phyloP scores from a whole-genome alignment of 306 rosid species.

The Fagus crenata region DNA sequence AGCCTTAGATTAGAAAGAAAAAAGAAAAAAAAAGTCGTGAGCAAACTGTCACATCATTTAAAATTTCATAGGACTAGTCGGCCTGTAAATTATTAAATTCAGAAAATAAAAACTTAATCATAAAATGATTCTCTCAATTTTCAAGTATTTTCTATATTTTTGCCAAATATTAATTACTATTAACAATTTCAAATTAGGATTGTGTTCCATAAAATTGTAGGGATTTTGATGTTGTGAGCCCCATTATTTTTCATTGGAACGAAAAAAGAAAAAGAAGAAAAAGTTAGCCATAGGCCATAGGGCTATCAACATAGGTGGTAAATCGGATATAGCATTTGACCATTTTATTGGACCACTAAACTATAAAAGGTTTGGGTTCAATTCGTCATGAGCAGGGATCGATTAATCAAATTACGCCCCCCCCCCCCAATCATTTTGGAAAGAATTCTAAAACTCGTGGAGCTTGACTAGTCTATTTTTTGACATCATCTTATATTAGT shows the following conservation, averaged over 20 bases:
- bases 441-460: not conserved
- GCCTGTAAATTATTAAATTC: too few species aligned
- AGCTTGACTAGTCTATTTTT: not conserved
- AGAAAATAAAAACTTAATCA: too few species aligned
- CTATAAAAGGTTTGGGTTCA: not conserved
- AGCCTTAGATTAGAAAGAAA: too few species aligned
- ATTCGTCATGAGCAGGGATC: not conserved
- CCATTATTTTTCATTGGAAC: not conserved
- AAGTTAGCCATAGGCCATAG: too few species aligned
- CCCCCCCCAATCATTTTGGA: too few species aligned
- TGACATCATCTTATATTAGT: constrained; percentile 32
- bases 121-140: too few species aligned
- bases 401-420: not conserved
- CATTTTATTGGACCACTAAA: not conserved
- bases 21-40: too few species aligned
- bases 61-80: too few species aligned
- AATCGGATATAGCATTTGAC: not conserved
- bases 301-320: not conserved
- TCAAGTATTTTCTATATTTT: too few species aligned
- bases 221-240: not conserved
- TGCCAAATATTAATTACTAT: too few species aligned
- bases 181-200: not conserved
- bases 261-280: not conserved
- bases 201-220: not conserved
- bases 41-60: too few species aligned